Evolutionary conservation across 2,329 filamentous ascomycete species (phyloP), one percentile per base, ranked within the genome.

Genomic region (Thielaviopsis musarum): DNA sequence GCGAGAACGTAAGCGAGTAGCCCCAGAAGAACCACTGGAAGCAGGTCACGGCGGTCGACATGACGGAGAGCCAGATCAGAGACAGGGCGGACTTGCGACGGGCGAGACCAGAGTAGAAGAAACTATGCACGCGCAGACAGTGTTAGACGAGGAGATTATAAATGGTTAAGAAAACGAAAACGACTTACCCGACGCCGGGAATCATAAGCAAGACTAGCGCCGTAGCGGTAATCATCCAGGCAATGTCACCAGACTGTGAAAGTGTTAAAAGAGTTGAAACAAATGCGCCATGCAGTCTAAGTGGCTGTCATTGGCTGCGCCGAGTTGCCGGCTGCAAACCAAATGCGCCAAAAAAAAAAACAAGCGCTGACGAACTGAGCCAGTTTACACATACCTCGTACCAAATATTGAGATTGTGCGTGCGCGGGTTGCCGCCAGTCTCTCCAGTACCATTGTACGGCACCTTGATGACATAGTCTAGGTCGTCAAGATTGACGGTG

Each of bases 11-110:
- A 12, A 93, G 73, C 4, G 86, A 90, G 70, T 88, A 93, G 49
- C 88, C 88, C 88, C 88, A 93, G 76, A 93, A 89, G 75, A 95
- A 95, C 90, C 90, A 95, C 70, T 95, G 89, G 72, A 95, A 94
- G 26, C 83, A 85, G 41, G 88, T 84, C 56, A 95, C 85, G 13
- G 85, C 89, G 1, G 84, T 82, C 21, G 88, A 81, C 87, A 95
- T 94, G 68, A 94, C 77, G 3, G 88, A 91, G 24, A 95, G 82
- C 88, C 88, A 95, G 71, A 95, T 88, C 62, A 95, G 75, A 22
- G 89, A 93, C 58, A 95, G 76, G 7, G 90, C 90, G 0, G 89
- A 94, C 74, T 95, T 95, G 68, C 90, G 79, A 62, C 90, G 84
- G 21, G 90, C 89, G 21, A 95, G 82, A 62, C 90, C 90, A 13